A percentile compares a stretch with the other conserved stretches of the same genome.
Conservation (phyloP, 352 stramenopile species). For the Globisporangium lucens region DNA sequence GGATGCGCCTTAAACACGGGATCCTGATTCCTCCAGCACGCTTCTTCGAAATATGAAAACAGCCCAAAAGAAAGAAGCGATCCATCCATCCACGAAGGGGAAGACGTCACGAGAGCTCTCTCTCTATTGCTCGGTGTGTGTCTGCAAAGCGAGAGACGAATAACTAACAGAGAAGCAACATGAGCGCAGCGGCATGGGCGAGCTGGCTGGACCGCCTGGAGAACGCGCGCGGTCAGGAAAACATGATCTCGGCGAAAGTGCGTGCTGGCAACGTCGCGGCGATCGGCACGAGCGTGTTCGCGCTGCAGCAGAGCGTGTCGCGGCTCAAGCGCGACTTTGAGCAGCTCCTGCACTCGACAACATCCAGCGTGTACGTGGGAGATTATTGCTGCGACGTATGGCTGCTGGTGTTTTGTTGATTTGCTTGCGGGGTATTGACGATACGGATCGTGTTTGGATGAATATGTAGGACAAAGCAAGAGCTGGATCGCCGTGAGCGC, state of each 20-base stretch:
- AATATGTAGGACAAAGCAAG: constrained; percentile 50
- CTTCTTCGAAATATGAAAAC: constrained; percentile 12
- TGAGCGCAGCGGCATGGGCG: constrained; percentile 72
- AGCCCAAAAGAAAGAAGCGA: constrained; percentile 8
- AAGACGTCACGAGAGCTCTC: neutral
- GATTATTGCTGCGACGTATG: neutral
- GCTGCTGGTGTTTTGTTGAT: neutral
- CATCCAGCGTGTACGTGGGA: constrained; percentile 42
- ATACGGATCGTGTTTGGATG: neutral
- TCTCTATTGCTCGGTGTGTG: neutral
- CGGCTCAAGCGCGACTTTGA: constrained; percentile 82
- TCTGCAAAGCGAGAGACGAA: constrained; percentile 1
- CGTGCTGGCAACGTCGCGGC: constrained; percentile 53
- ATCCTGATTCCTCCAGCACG: constrained; percentile 11
- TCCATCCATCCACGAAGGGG: constrained; percentile 5
- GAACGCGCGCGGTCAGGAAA: constrained; percentile 66
- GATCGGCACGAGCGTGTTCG: constrained; percentile 80
- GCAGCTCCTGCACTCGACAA: constrained; percentile 57
- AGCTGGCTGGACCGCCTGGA: constrained; percentile 83
- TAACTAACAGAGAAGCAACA: constrained; percentile 15
- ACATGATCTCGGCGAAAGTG: constrained; percentile 60
- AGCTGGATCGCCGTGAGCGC: constrained; percentile 65
- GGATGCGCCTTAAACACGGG: neutral
- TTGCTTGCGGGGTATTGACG: neutral
- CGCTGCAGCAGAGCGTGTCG: constrained; percentile 79